Conservation (phyloP, 345 rosid species). For the Rubroshorea leprosula region DNA sequence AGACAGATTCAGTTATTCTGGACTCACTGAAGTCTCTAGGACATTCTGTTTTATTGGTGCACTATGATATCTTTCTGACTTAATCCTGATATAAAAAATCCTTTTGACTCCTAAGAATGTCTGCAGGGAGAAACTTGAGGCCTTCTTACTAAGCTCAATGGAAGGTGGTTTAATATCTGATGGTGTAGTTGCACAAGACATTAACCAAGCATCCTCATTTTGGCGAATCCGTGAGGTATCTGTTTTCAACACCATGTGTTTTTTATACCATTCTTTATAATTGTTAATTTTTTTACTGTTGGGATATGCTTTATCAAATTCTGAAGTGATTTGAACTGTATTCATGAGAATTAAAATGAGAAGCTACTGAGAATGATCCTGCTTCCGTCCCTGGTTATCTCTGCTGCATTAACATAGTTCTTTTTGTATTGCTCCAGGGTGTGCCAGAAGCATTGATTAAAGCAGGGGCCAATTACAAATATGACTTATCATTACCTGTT, state of each 20-base stretch:
- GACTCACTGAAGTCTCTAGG: neutral
- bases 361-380: neutral
- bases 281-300: neutral
- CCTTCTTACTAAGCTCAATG: constrained; percentile 65
- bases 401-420: constrained; percentile 1
- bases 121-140: constrained; percentile 88
- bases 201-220: constrained; percentile 79
- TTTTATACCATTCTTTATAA: neutral
- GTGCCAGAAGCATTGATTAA: constrained; percentile 78
- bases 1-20: too few relatives aligned
- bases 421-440: constrained; percentile 43
- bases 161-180: constrained; percentile 84
- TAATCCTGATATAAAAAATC: too few relatives aligned
- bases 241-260: constrained; percentile 14
- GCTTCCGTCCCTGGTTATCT: neutral
- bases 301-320: too few relatives aligned
- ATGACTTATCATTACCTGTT: constrained; percentile 84
- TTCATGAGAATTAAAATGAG: too few relatives aligned
- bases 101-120: constrained; percentile 15
- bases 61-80: constrained; percentile 1
- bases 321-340: too few relatives aligned
- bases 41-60: neutral
- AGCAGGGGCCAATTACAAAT: constrained; percentile 86
- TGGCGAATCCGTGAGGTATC: constrained; percentile 92
- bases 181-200: constrained; percentile 92